phyloP scores from a whole-genome alignment of 176 grass and related monocot species.

The Ampelocalamus luodianensis region DNA sequence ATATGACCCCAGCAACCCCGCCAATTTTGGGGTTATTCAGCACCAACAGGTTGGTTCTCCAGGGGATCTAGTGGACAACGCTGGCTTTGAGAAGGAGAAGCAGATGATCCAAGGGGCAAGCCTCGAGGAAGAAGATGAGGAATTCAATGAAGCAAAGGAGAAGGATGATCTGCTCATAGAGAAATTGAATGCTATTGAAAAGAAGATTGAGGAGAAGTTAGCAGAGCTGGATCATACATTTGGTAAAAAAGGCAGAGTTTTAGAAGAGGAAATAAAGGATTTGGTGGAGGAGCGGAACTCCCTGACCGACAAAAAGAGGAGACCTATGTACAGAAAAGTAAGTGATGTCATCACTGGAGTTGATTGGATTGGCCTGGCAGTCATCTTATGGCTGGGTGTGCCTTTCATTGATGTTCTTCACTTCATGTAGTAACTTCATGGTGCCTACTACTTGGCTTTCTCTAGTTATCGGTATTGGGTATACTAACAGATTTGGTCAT shows the following conservation, averaged over 20 bases:
- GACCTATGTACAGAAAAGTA: constrained; percentile 93
- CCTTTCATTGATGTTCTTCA: neutral
- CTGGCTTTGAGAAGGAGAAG: constrained; percentile 80
- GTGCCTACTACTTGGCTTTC: neutral
- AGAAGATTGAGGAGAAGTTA: constrained; percentile 78
- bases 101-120: constrained; percentile 67
- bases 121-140: constrained; percentile 56
- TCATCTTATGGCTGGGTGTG: neutral
- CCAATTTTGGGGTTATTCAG: constrained; percentile 86
- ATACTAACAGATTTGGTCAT: neutral
- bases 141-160: constrained; percentile 76
- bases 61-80: constrained; percentile 65
- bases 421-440: neutral
- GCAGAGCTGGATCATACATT: constrained; percentile 80
- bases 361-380: neutral
- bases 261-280: constrained; percentile 82
- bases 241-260: constrained; percentile 85
- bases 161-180: constrained; percentile 73
- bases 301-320: constrained; percentile 68
- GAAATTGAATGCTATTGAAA: constrained; percentile 81
- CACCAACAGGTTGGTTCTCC: constrained; percentile 79
- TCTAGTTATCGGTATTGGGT: neutral
- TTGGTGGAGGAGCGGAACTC: constrained; percentile 84
- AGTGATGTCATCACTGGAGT: constrained; percentile 27
- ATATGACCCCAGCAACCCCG: constrained; percentile 78